phyloP scores from a whole-genome alignment of 2,329 filamentous ascomycete genomes.

The Nothomitra cinnamomea region DNA sequence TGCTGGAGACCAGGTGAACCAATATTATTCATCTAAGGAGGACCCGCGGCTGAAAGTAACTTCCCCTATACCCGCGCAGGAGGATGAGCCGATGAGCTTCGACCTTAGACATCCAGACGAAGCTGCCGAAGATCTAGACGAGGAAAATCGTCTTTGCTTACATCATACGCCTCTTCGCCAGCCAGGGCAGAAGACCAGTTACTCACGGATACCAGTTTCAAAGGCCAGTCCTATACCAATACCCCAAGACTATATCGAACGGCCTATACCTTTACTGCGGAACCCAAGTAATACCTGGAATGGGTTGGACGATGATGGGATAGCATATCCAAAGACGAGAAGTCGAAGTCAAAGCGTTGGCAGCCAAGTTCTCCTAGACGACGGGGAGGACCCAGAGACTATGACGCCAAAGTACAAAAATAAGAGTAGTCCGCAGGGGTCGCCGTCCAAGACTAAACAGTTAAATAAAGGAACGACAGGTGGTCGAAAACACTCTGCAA shows the following conservation, averaged over 20 bases:
- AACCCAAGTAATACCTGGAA: slow-evolving; percentile 39
- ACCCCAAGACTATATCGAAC: slow-evolving; percentile 51
- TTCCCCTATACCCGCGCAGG: slow-evolving; percentile 21
- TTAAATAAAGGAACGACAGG: slow-evolving; percentile 4
- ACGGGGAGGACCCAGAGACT: slow-evolving; percentile 9
- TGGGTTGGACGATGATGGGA: slow-evolving; percentile 41
- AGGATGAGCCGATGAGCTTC: slow-evolving; percentile 37
- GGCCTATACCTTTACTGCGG: slow-evolving; percentile 51
- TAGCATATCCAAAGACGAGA: slow-evolving; percentile 43
- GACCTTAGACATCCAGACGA: slow-evolving; percentile 66
- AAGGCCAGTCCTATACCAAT: slow-evolving; percentile 66
- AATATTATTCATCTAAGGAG: not conserved
- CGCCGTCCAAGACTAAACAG: slow-evolving; percentile 13
- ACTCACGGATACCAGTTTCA: slow-evolving; percentile 74
- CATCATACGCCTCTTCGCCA: slow-evolving; percentile 10
- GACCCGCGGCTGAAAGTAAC: slow-evolving; percentile 7
- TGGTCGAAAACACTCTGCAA: slow-evolving; percentile 17
- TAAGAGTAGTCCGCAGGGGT: slow-evolving; percentile 11
- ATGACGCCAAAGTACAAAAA: slow-evolving; percentile 5
- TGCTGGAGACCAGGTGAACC: not conserved
- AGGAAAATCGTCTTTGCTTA: slow-evolving; percentile 29
- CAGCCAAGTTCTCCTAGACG: slow-evolving; percentile 15
- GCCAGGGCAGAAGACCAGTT: slow-evolving; percentile 38
- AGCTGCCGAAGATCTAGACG: slow-evolving; percentile 43
- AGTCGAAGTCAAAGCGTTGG: slow-evolving; percentile 38